Percentiles rank a stretch among this genome's conserved stretches.
Conservation (phyloP, 345 rosid species). For the rapeseed (Brassica napus) region DNA sequence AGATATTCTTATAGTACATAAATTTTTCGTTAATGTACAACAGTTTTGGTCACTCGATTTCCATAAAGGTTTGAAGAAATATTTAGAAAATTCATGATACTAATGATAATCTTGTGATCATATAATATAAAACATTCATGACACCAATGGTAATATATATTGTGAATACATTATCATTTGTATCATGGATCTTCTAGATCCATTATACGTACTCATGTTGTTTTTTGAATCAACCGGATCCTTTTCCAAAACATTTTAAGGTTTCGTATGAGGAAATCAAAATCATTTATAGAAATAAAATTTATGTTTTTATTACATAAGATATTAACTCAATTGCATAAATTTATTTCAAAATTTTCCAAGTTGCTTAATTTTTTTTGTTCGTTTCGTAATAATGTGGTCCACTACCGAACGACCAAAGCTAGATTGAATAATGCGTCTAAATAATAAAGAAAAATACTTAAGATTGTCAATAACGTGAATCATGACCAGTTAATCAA, state of each 20-base stretch:
- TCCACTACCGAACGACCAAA: slow-evolving; percentile 24
- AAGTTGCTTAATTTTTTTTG: neutral
- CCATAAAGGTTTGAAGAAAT: neutral
- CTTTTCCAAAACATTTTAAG: neutral
- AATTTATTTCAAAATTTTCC: neutral
- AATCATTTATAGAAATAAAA: neutral
- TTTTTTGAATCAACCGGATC: neutral
- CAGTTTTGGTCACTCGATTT: neutral
- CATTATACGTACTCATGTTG: neutral
- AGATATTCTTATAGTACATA: neutral
- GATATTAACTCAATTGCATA: neutral
- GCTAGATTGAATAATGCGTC: neutral
- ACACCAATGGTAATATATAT: neutral
- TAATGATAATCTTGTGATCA: neutral
- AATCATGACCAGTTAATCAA: slow-evolving; percentile 20
- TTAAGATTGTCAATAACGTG: slow-evolving; percentile 39
- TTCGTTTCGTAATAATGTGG: slow-evolving; percentile 27
- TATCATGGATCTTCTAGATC: neutral
- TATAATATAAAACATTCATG: neutral
- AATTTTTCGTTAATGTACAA: neutral
- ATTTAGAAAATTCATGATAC: neutral
- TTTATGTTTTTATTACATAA: neutral
- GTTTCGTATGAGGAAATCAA: neutral
- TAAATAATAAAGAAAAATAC: neutral
- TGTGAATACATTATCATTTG: neutral